These are phyloP conservation scores for Eucalyptus camaldulensis DNA, from an alignment of 345 rosid species.

Conservation along the genomic window DNA sequence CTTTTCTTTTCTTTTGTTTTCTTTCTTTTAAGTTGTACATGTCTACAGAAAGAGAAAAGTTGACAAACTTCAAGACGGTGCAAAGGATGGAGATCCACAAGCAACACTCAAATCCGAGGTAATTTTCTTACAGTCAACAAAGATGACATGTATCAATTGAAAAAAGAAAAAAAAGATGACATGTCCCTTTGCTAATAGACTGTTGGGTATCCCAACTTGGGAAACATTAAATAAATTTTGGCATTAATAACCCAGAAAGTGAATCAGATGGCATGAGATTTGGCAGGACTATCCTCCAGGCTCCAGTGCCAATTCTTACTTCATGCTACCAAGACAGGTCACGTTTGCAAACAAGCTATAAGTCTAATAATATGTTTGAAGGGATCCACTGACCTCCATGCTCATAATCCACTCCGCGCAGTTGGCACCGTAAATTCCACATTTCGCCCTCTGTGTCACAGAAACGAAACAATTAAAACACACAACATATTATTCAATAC, in stretches of 20 bases:
- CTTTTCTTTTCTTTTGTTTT: neutral
- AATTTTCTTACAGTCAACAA: neutral
- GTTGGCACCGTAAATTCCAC: constrained; percentile 94
- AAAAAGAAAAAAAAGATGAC: neutral
- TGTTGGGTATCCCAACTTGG: neutral
- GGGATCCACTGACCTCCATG: constrained; percentile 53
- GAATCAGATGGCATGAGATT: neutral
- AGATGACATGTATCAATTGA: neutral
- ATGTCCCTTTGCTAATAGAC: neutral
- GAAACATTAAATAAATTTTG: neutral
- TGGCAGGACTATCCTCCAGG: neutral
- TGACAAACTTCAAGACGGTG: neutral
- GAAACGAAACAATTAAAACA: neutral
- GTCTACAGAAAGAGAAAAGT: neutral
- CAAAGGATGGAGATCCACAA: neutral
- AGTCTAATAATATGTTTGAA: neutral
- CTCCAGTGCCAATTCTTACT: neutral
- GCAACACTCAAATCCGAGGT: neutral
- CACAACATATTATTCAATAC: neutral
- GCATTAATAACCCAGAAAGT: neutral
- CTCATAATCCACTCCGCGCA: constrained; percentile 89
- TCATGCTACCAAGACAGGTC: neutral
- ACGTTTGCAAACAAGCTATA: neutral
- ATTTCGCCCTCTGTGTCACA: constrained; percentile 47
- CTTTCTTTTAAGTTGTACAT: neutral